phyloP scores from a whole-genome alignment of 2,329 filamentous ascomycete genomes.

The Capronia coronata region DNA sequence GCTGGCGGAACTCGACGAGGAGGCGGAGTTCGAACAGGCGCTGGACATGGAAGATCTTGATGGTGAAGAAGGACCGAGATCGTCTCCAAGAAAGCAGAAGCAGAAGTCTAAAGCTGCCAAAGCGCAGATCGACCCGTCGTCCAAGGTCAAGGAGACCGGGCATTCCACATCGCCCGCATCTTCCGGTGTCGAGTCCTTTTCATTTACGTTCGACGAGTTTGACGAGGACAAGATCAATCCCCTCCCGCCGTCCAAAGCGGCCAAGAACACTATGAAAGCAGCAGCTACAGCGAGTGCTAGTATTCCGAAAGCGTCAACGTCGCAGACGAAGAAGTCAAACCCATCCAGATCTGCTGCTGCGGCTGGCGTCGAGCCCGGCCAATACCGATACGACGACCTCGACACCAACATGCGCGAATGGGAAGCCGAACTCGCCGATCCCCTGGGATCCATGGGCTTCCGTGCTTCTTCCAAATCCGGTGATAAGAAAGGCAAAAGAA shows the following conservation, averaged over 20 bases:
- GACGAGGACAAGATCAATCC: slow-evolving; percentile 16
- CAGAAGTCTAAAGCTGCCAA: slow-evolving; percentile 49
- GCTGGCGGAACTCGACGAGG: slow-evolving; percentile 11
- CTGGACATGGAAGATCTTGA: slow-evolving; percentile 9
- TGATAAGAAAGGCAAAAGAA: not conserved
- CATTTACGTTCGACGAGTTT: slow-evolving; percentile 16
- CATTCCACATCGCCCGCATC: not conserved
- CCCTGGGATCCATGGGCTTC: not conserved
- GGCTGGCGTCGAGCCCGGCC: not conserved
- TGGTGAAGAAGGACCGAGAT: slow-evolving; percentile 40
- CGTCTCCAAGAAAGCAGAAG: slow-evolving; percentile 13
- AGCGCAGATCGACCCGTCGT: not conserved
- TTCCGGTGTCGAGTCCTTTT: slow-evolving; percentile 14
- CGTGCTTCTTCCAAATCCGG: not conserved
- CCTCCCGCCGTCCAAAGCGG: not conserved
- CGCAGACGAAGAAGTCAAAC: not conserved
- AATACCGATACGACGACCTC: not conserved
- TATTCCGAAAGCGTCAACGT: not conserved
- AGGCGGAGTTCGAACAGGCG: slow-evolving; percentile 8
- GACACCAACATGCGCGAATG: not conserved
- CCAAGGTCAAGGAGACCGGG: not conserved
- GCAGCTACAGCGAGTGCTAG: not conserved
- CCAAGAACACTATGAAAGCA: not conserved
- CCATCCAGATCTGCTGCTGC: not conserved
- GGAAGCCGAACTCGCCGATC: not conserved